Conservation (phyloP, 176 grass and related monocot genomes). For the Alloteropsis semialata region DNA sequence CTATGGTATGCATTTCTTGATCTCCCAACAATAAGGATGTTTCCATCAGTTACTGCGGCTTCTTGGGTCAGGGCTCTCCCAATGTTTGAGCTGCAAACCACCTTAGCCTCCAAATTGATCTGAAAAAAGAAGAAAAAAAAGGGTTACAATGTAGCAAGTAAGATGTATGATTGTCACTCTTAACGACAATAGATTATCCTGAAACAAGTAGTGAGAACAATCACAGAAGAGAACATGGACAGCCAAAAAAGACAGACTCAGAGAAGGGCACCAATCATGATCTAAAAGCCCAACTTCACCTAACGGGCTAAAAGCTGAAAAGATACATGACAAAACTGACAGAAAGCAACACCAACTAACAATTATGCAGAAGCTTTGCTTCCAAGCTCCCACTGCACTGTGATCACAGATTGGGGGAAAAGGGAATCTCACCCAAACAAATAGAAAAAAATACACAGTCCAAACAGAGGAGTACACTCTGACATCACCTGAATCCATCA, state of each 20-base stretch:
- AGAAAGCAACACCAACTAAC: constrained; percentile 34
- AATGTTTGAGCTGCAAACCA: constrained; percentile 71
- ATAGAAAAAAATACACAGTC: neutral
- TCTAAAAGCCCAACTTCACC: constrained; percentile 7
- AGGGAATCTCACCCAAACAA: neutral
- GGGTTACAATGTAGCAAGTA: neutral
- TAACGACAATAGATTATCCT: neutral
- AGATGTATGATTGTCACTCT: neutral
- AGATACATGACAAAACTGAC: constrained; percentile 33
- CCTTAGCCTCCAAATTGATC: constrained; percentile 94
- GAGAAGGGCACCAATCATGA: constrained; percentile 16
- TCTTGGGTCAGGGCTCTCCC: constrained; percentile 70
- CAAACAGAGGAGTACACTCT: neutral
- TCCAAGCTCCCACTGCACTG: constrained; percentile 27
- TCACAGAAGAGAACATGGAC: constrained; percentile 6
- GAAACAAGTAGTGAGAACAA: neutral
- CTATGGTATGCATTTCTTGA: constrained; percentile 58
- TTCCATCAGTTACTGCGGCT: constrained; percentile 57
- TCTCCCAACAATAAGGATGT: constrained; percentile 70
- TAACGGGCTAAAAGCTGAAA: constrained; percentile 30
- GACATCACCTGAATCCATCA: neutral
- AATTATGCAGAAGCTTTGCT: constrained; percentile 32
- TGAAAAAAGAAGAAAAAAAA: constrained; percentile 12
- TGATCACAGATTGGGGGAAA: neutral
- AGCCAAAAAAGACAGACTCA: neutral